Base-by-base conservation (phyloP, 495 filamentous ascomycete genomes). In the Penicillium turbatum region DNA sequence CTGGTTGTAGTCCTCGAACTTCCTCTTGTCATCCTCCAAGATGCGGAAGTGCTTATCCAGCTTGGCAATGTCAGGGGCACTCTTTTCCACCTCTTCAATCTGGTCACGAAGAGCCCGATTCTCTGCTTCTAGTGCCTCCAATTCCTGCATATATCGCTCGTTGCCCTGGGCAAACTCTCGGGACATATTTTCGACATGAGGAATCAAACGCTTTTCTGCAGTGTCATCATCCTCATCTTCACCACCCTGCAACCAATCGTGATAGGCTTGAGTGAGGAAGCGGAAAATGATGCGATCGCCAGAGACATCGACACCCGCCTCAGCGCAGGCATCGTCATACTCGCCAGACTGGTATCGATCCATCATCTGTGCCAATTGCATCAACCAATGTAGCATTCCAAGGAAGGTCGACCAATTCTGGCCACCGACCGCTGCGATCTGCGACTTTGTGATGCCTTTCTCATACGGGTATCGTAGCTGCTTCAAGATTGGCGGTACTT, bases 381-480 rank as follows among this genome's bases (percentile, higher is more conserved):
- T 95, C 83, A 99, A 86, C 93, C 93, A 99, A 70, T 99, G 92
- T 42, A 99, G 77, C 71, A 97, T 77, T 0, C 90, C 95, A 21
- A 99, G 74, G 64, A 97, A 96, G 0, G 88, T 89, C 26, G 86
- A 85, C 93, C 93, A 99, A 61, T 96, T 97, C 64, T 92, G 89
- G 9, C 90, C 91, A 48, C 93, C 93, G 5, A 97, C 95, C 1
- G 95, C 92, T 1, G 89, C 80, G 44, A 97, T 90, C 63, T 96
- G 90, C 26, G 87, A 92, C 64, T 97, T 97, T 42, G 90, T 95
- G 63, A 97, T 97, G 61, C 81, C 87, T 65, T 88, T 89, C 60
- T 93, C 90, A 61, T 88, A 97, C 0, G 93, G 93, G 70, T 99
- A 99, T 36, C 93, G 85, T 57, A 99, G 66, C 60, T 93, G 91